Evolutionary conservation across 441 rosid genomes (phyloP), one percentile per base, ranked within the genome.

Genomic region (Adansonia rubrostipa): DNA sequence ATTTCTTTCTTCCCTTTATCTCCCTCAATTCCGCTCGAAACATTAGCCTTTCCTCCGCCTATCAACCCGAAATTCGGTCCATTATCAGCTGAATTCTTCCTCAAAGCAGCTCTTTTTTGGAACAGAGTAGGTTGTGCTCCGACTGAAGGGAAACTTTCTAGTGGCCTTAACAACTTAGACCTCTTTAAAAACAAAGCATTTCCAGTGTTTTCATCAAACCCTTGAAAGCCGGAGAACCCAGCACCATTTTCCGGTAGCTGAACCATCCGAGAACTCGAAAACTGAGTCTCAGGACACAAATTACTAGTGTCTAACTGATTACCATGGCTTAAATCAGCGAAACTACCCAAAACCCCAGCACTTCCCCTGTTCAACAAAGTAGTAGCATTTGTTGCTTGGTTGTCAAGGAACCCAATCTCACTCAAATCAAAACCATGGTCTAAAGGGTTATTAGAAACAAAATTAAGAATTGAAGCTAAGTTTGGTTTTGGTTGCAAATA

Each of bases 41-140:
- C 14, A 61, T 51, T 22, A 50, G 57, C 57, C 40, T 33, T 47
- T 61, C 72, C 78, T 10, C 22, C 57, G 48, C 44, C 78, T 17
- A 63, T 51, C 28, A 15, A 69, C 76, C 82, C 87, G n/a, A 80
- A 75, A 79, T 74, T 82, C 1, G 78, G 79, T 40, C 81, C 86
- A 54, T 77, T 78, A 63, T 82, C 90, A 56, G 70, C 81, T 81
- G 83, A 78, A 54, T 84, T 88, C 83, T 89, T 88, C 83, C 89
- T 85, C 78, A 84, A 81, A 79, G 93, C 92, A 19, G 88, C 92
- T 77, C 94, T 88, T 83, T 90, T 90, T 75, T 89, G 94, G 78
- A 90, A 90, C 77, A 90, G 84, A 47, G 92, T 90, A 2, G 94
- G 94, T 51, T 89, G 92, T 44, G 87, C 91, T 75, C 94, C 94